Conservation (phyloP, 257 asterid species). For the Solanum tarijense region DNA sequence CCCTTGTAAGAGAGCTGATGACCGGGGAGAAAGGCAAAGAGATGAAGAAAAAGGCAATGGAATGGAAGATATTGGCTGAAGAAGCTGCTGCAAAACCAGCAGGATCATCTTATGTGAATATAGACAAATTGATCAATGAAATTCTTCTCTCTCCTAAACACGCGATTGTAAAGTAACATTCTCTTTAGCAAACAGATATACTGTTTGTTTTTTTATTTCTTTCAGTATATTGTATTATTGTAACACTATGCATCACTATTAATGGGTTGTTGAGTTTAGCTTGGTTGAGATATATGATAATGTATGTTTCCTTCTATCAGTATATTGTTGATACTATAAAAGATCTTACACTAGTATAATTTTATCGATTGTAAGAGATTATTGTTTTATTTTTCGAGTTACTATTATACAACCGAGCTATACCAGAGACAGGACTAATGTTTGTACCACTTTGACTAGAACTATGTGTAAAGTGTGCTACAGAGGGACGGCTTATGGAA, state of each 20-base stretch:
- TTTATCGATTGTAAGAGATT: background rate
- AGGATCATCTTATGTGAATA: background rate
- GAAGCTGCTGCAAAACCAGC: background rate
- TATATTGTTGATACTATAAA: background rate
- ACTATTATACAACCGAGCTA: background rate
- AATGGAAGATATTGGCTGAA: constrained; percentile 9
- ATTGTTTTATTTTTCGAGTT: background rate
- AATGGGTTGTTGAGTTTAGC: background rate
- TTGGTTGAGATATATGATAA: background rate
- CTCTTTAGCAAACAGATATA: background rate
- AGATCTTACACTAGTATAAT: too few species aligned
- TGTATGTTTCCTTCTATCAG: background rate
- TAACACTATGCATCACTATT: background rate
- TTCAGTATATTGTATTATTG: background rate
- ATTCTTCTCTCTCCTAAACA: background rate
- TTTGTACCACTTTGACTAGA: background rate
- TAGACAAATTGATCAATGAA: background rate
- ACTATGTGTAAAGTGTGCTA: background rate
- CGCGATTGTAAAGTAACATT: background rate
- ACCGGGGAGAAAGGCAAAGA: constrained; percentile 1
- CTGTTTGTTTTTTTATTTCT: background rate
- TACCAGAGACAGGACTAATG: background rate
- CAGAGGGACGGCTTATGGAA: background rate
- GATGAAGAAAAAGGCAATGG: constrained; percentile 1
- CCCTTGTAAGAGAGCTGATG: constrained; percentile 9